Evolutionary conservation across 2,329 filamentous ascomycete species (phyloP).

Genomic region (Beauveria varroae): DNA sequence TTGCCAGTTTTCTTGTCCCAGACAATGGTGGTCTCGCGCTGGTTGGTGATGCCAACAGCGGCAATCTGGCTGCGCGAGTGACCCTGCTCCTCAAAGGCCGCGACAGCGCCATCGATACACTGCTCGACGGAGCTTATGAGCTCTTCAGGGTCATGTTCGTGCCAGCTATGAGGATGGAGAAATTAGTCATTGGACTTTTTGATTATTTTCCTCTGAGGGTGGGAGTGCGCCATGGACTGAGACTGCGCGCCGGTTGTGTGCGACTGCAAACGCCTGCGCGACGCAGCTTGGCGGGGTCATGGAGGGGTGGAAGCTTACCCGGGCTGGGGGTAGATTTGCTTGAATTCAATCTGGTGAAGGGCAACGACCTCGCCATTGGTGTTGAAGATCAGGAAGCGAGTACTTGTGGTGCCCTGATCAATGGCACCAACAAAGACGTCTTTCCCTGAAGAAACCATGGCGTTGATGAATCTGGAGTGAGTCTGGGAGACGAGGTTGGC

Average conservation of each 20-base stretch:
- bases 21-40: constrained; percentile 73
- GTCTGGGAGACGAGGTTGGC: constrained; percentile 18
- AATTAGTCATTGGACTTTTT: not conserved
- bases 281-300: not conserved
- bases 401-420: constrained; percentile 73
- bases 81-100: constrained; percentile 60
- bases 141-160: constrained; percentile 75
- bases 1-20: constrained; percentile 74
- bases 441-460: constrained; percentile 26
- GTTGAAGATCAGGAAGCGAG: constrained; percentile 73
- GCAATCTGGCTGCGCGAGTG: constrained; percentile 62
- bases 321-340: constrained; percentile 65
- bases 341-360: constrained; percentile 68
- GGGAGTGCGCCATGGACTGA: too few relatives aligned
- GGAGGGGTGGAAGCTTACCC: constrained; percentile 45
- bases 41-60: constrained; percentile 74
- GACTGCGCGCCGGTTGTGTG: not conserved
- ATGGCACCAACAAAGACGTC: constrained; percentile 62
- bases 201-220: not conserved
- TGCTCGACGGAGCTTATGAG: constrained; percentile 63
- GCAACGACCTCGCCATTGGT: constrained; percentile 60
- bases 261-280: not conserved
- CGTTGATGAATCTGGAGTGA: constrained; percentile 16
- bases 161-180: constrained; percentile 51
- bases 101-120: constrained; percentile 69